Percentiles rank a stretch among this genome's conserved stretches.
Conservation (phyloP, 257 asterid species). For the Linaria vulgaris region DNA sequence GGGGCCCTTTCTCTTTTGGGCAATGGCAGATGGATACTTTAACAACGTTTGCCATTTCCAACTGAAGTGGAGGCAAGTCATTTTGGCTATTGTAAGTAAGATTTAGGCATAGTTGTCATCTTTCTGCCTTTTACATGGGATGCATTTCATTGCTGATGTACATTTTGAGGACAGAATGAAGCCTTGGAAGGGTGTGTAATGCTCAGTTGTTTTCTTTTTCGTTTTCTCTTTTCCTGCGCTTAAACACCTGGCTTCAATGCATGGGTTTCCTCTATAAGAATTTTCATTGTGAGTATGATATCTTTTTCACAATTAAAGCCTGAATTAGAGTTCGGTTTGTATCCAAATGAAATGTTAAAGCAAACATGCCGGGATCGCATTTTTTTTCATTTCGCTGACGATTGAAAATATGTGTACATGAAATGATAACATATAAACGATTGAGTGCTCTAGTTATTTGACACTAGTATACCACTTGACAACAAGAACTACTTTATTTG, state of each 20-base stretch:
- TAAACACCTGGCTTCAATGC: too few species aligned
- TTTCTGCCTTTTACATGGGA: background rate
- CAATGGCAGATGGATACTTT: conserved; percentile 17
- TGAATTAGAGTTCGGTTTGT: too few species aligned
- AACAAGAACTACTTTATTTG: too few species aligned
- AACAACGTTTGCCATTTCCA: conserved; percentile 25
- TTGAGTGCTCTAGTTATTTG: too few species aligned
- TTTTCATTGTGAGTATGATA: background rate
- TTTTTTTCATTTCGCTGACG: too few species aligned
- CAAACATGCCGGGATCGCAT: too few species aligned
- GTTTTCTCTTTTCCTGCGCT: background rate
- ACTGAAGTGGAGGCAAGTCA: conserved; percentile 42
- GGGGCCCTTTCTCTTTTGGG: conserved; percentile 3
- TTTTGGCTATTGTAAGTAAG: conserved; percentile 38
- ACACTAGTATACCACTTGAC: too few species aligned
- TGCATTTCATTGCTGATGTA: conserved; percentile 2
- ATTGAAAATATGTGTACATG: too few species aligned
- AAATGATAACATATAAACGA: too few species aligned
- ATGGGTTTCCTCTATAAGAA: background rate
- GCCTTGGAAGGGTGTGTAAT: background rate
- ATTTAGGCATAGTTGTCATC: conserved; percentile 11
- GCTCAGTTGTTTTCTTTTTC: background rate
- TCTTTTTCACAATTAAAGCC: background rate
- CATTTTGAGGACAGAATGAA: background rate
- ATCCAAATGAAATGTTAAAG: too few species aligned